These are phyloP conservation scores for Clavispora phyllophila DNA, from an alignment of 805 yeast genomes.

Conservation along the genomic window DNA sequence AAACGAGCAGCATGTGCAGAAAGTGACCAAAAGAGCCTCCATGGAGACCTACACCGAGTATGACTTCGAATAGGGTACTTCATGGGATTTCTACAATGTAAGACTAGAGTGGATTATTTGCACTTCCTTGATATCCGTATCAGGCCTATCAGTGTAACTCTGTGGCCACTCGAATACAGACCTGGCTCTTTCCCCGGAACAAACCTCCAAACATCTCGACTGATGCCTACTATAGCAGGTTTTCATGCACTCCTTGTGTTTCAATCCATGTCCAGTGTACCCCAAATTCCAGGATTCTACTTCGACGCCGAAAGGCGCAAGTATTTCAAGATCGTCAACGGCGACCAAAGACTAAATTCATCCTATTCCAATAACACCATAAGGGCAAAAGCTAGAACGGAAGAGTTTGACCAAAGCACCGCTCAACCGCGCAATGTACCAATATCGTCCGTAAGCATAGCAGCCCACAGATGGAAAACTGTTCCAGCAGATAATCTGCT, in stretches of 20 bases:
- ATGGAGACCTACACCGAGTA: conserved; percentile 16
- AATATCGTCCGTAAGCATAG: background rate
- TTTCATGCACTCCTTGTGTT: too few species aligned
- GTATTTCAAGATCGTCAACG: conserved; percentile 32
- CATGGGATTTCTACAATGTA: too few species aligned
- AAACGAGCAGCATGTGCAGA: conserved; percentile 17
- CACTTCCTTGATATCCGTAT: too few species aligned
- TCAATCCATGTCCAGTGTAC: conserved; percentile 3
- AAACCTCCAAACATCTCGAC: too few species aligned
- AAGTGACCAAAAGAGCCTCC: conserved; percentile 8
- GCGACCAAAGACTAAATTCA: conserved; percentile 16
- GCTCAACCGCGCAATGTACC: too few species aligned
- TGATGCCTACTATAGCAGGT: too few species aligned
- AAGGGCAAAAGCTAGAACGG: background rate
- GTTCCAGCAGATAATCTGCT: background rate
- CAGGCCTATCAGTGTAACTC: too few species aligned
- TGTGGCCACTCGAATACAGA: too few species aligned
- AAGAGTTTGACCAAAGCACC: background rate
- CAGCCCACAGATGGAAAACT: background rate
- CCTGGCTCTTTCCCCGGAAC: too few species aligned
- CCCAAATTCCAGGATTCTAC: conserved; percentile 29
- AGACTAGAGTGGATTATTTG: too few species aligned
- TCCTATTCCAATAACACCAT: conserved; percentile 24
- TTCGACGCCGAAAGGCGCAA: conserved; percentile 23
- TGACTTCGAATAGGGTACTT: conserved; percentile 13